phyloP scores from a whole-genome alignment of 2,329 filamentous ascomycete genomes.

The Aureobasidium lini region DNA sequence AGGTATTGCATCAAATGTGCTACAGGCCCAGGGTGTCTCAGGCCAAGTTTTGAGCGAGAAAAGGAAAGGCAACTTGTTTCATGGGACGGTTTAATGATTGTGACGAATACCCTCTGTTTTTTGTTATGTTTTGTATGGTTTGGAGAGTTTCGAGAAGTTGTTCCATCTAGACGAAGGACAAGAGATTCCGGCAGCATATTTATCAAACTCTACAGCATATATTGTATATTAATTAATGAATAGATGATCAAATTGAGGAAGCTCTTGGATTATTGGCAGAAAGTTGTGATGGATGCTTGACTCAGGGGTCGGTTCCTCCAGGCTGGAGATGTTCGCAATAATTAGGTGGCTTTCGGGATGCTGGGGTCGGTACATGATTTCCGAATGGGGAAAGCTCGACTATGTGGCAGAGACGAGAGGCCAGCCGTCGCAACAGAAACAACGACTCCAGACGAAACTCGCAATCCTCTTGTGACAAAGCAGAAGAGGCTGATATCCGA shows the following conservation, averaged over 20 bases:
- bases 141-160: not conserved
- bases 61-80: not conserved
- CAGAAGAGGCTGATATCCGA: not conserved
- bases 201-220: slow-evolving; percentile 3
- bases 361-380: not conserved
- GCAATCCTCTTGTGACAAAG: not conserved
- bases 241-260: not conserved
- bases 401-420: slow-evolving; percentile 2
- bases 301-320: not conserved
- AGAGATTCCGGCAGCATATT: slow-evolving; percentile 1
- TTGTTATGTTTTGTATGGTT: not conserved
- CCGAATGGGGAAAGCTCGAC: not conserved
- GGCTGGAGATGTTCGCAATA: not conserved
- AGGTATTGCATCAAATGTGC: not conserved
- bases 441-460: not conserved
- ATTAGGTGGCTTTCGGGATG: slow-evolving; percentile 6
- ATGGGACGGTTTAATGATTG: not conserved
- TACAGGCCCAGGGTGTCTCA: not conserved
- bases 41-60: not conserved
- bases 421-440: slow-evolving; percentile 4
- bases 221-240: slow-evolving; percentile 3
- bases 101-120: not conserved
- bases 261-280: not conserved
- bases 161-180: not conserved
- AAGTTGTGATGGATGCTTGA: not conserved